Base-by-base conservation (phyloP, 2,329 filamentous ascomycete genomes). In the Botrytis aclada region DNA sequence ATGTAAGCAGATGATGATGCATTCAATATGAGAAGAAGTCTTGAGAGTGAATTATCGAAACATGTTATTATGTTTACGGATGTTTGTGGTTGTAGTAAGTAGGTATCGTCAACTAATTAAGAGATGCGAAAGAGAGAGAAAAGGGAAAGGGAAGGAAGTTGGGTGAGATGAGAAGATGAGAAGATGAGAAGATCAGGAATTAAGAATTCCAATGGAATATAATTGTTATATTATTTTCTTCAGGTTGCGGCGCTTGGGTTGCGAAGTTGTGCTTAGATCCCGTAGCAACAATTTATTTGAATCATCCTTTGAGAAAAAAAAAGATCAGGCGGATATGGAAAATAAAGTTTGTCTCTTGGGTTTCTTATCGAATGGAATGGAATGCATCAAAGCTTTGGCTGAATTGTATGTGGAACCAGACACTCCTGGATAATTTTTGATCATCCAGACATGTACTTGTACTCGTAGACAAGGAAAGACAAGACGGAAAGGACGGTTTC, bases 1-100 rank as follows among this genome's bases (percentile, higher is more conserved):
- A 14, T 45, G 34, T 61, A 47, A 47, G 70, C 70, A 72, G 62
- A 69, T 72, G 47, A 16, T 51, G 62, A 72, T 72, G 70, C 29
- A 58, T 47, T 72, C 62, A 45, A 54, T 39, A 41, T 32, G 60
- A 64, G 60, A 71, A 43, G 45, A 56, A 58, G n/a, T 25, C 45
- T 47, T 56, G 61, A 18, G 25, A 18, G 25, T 41, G 64, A 67
- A 67, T 54, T 16, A 56, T 41, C 45, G 25, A 67, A 32, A 14
- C 41, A 56, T 67, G 47, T 32, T 67, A 67, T 67, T 67, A 54
- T 47, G 32, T 25, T 34, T 47, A 47, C 10, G 22, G 14, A 25
- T 29, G 12, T 56, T 39, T 54, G 43, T n/a, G n/a, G 22, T 9
- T 8, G 51, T 14, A 29, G 51, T 51, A n/a, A 51, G 25, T 25